Percentiles rank a stretch among this genome's conserved stretches.
Evolutionary conservation across 2,329 filamentous ascomycete species (phyloP).

Genomic region (Stachybotrys elegans): DNA sequence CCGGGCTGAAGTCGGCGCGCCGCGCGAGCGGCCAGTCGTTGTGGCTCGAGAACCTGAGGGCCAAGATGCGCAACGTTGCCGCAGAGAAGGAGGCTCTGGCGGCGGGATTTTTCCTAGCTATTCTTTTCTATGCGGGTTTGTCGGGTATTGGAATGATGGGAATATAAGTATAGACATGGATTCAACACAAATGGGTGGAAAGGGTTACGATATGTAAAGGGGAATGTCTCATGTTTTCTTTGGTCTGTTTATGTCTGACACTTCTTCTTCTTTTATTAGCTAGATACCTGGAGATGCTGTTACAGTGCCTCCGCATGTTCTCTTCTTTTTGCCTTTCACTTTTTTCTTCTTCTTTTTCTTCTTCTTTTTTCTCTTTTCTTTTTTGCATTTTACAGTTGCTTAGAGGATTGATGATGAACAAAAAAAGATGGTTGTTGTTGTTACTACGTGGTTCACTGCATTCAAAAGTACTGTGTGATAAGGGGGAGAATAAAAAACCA

Average conservation of each 20-base stretch:
- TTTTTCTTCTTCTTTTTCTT: background rate
- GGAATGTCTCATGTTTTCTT: no score
- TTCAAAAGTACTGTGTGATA: no score
- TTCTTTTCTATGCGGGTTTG: constrained; percentile 23
- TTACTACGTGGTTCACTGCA: background rate
- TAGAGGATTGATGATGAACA: no score
- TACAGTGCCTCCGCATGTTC: background rate
- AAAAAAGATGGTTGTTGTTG: background rate
- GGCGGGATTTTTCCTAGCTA: constrained; percentile 25
- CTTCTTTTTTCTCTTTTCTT: constrained; percentile 7
- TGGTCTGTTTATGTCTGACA: no score
- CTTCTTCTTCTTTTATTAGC: no score
- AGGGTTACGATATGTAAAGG: background rate
- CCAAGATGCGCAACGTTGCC: constrained; percentile 17
- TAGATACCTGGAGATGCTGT: no score
- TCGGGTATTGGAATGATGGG: constrained; percentile 12
- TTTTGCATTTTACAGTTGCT: constrained; percentile 12
- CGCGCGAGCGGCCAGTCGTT: constrained; percentile 42
- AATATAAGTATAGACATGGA: background rate
- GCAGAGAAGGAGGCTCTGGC: constrained; percentile 26
- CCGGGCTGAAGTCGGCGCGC: constrained; percentile 50
- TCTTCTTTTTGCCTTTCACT: background rate
- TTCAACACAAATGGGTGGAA: background rate
- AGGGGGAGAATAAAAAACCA: no score
- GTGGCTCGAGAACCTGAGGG: constrained; percentile 33